Conservation (phyloP, 2,329 filamentous ascomycete genomes). For the Pseudocercospora vitis region DNA sequence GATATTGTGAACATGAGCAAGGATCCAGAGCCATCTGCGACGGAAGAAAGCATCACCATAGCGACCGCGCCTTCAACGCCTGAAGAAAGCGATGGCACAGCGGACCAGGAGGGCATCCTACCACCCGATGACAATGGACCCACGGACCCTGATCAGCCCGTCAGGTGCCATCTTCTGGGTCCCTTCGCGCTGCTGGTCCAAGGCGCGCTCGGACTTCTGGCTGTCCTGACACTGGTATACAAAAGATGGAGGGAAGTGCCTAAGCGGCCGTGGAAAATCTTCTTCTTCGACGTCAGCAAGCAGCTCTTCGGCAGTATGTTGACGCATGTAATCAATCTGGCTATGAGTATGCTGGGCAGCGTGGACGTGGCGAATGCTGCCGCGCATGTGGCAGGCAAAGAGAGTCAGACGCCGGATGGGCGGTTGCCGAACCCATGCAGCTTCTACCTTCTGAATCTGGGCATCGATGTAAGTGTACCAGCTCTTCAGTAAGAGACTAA, state of each 20-base stretch:
- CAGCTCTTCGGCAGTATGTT: constrained; percentile 92
- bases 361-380: constrained; percentile 69
- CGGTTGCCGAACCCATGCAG: constrained; percentile 90
- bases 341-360: constrained; percentile 94
- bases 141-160: constrained; percentile 42
- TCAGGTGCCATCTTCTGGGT: constrained; percentile 84
- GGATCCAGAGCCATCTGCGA: constrained; percentile 7
- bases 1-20: constrained; percentile 58
- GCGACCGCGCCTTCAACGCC: constrained; percentile 31
- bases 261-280: constrained; percentile 90
- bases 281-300: constrained; percentile 97
- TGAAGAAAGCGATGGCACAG: neutral
- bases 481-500: neutral
- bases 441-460: constrained; percentile 91
- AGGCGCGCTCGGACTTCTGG: constrained; percentile 77
- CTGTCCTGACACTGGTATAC: constrained; percentile 81
- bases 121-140: constrained; percentile 17
- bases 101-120: constrained; percentile 18
- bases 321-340: constrained; percentile 86
- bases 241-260: constrained; percentile 92
- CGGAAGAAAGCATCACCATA: constrained; percentile 26
- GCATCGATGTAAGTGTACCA: constrained; percentile 80
- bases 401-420: constrained; percentile 38
- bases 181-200: constrained; percentile 91
- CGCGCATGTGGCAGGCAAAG: constrained; percentile 18